Evolutionary conservation across 352 stramenopile genomes (phyloP).

Genomic region (Phytophthora litchii): DNA sequence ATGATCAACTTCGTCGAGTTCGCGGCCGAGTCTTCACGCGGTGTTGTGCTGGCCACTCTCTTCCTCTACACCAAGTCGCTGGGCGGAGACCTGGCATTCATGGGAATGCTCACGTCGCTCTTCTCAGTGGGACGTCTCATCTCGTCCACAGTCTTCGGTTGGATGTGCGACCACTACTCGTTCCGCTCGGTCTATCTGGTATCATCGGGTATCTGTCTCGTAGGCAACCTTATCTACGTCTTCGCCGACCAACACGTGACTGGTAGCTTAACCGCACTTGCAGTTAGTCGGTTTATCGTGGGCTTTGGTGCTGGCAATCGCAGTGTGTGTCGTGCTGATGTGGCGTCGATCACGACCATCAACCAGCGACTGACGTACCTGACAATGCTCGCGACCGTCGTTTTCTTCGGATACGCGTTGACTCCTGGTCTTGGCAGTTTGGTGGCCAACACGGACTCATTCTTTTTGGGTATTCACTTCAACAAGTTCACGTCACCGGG

Average conservation of each 20-base stretch:
- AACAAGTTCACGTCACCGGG: constrained; percentile 76
- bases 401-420: constrained; percentile 74
- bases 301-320: constrained; percentile 77
- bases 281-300: constrained; percentile 68
- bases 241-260: constrained; percentile 64
- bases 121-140: constrained; percentile 77
- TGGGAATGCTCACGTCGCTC: constrained; percentile 74
- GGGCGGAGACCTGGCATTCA: constrained; percentile 71
- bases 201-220: constrained; percentile 67
- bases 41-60: constrained; percentile 76
- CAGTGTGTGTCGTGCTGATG: constrained; percentile 74
- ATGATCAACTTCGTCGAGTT: constrained; percentile 87
- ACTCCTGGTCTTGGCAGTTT: constrained; percentile 68
- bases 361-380: constrained; percentile 75
- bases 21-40: constrained; percentile 70
- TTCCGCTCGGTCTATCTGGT: constrained; percentile 82
- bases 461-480: constrained; percentile 59
- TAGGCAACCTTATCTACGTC: constrained; percentile 77
- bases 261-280: constrained; percentile 56
- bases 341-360: constrained; percentile 68
- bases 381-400: constrained; percentile 72
- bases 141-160: constrained; percentile 76
- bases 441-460: constrained; percentile 55
- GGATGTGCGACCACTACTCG: constrained; percentile 82
- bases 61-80: constrained; percentile 83